Evolutionary conservation across 2,329 filamentous ascomycete genomes (phyloP).

Genomic region (Plenodomus tracheiphilus): DNA sequence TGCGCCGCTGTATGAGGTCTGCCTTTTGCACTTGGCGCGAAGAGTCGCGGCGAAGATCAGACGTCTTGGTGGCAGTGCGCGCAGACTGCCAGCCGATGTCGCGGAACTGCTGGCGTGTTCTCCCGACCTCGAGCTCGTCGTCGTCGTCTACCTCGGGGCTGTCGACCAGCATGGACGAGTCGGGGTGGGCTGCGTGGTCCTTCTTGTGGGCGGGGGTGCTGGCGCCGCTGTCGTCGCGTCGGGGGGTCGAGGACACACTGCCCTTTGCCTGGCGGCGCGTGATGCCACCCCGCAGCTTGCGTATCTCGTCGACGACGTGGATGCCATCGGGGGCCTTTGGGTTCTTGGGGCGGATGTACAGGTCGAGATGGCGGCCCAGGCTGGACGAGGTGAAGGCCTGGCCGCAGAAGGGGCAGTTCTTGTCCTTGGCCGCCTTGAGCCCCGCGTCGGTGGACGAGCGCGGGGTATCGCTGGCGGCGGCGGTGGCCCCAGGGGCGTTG

Average conservation of each 20-base stretch:
- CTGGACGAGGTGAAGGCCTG: conserved; percentile 86
- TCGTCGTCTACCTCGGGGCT: conserved; percentile 21
- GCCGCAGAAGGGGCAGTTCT: conserved; percentile 82
- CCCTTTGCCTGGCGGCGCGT: conserved; percentile 81
- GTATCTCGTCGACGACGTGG: conserved; percentile 88
- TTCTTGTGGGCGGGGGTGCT: conserved; percentile 28
- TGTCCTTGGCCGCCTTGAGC: conserved; percentile 72
- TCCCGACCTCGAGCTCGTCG: conserved; percentile 32
- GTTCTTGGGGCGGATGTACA: conserved; percentile 93
- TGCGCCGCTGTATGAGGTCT: conserved; percentile 66
- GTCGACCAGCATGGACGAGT: conserved; percentile 30
- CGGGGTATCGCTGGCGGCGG: conserved; percentile 30
- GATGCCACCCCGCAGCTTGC: conserved; percentile 79
- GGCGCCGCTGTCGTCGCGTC: conserved; percentile 54
- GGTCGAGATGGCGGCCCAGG: conserved; percentile 87
- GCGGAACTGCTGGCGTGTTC: conserved; percentile 53
- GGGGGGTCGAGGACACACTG: conserved; percentile 50
- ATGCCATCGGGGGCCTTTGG: conserved; percentile 84
- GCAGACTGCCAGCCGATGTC: conserved; percentile 70
- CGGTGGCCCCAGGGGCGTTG: background rate
- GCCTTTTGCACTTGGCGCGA: conserved; percentile 52
- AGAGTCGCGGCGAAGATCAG: conserved; percentile 43
- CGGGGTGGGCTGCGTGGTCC: conserved; percentile 28
- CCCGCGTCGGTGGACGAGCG: conserved; percentile 27
- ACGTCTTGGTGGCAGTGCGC: conserved; percentile 51